These are phyloP conservation scores for Dimocarpus longan DNA, from an alignment of 345 rosid genomes.

Conservation along the genomic window DNA sequence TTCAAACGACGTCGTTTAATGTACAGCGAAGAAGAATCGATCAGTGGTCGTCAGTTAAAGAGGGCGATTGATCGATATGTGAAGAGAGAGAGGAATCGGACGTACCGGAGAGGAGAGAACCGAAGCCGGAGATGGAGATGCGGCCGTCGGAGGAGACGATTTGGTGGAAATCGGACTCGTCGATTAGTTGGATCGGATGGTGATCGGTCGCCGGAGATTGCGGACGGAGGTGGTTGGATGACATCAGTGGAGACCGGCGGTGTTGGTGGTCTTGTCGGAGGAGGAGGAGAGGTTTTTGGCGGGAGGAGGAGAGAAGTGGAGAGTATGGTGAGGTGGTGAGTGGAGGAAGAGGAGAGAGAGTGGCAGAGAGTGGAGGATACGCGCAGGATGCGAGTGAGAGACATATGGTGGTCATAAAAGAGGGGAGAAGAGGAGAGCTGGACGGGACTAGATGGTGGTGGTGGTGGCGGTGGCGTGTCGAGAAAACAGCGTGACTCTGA, in stretches of 20 bases:
- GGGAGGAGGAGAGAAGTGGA: slow-evolving; percentile 5
- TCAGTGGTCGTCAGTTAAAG: not conserved
- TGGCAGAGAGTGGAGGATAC: slow-evolving; percentile 18
- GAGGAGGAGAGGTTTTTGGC: slow-evolving; percentile 25
- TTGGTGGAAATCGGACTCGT: slow-evolving; percentile 61
- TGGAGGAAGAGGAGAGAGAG: not conserved
- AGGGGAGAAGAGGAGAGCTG: not conserved
- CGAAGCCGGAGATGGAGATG: slow-evolving; percentile 92
- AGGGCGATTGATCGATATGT: not conserved
- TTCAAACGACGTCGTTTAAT: not conserved
- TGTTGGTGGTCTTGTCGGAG: not conserved
- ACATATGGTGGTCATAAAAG: not conserved
- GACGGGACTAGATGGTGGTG: not conserved
- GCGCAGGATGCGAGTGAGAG: slow-evolving; percentile 1
- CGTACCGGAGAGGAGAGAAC: slow-evolving; percentile 90
- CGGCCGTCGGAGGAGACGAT: slow-evolving; percentile 57
- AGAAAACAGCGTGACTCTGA: too few relatives aligned
- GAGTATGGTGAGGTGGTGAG: not conserved
- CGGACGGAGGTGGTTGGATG: slow-evolving; percentile 22
- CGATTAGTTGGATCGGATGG: slow-evolving; percentile 45
- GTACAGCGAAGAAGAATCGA: not conserved
- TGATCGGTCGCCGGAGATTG: slow-evolving; percentile 20
- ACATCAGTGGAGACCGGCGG: slow-evolving; percentile 19
- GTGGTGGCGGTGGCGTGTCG: not conserved
- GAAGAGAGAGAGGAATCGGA: not conserved